These are phyloP conservation scores for Petasospora rhodanensis DNA, from an alignment of 1,139 yeast species.

Conservation along the genomic window DNA sequence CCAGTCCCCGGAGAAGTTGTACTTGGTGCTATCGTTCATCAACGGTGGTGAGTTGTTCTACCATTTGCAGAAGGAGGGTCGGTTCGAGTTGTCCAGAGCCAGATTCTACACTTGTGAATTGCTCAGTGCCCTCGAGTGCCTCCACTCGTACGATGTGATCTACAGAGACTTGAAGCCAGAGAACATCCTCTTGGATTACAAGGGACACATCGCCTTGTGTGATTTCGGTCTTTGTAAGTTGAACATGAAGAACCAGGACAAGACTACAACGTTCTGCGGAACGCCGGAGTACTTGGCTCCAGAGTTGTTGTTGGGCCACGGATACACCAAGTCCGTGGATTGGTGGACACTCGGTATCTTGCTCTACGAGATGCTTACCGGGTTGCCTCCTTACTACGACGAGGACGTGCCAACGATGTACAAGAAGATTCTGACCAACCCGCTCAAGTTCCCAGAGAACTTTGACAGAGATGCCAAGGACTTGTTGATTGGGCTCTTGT, in stretches of 20 bases:
- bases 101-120: slow-evolving; percentile 93
- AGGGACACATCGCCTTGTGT: slow-evolving; percentile 95
- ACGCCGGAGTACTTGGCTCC: slow-evolving; percentile 97
- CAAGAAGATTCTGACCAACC: slow-evolving; percentile 84
- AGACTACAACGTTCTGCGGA: slow-evolving; percentile 94
- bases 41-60: slow-evolving; percentile 97
- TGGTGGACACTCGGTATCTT: slow-evolving; percentile 98
- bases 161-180: slow-evolving; percentile 96
- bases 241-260: slow-evolving; percentile 84
- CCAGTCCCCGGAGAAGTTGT: slow-evolving; percentile 92
- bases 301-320: slow-evolving; percentile 83
- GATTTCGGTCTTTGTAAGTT: slow-evolving; percentile 95
- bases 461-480: slow-evolving; percentile 89
- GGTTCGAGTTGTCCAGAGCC: slow-evolving; percentile 83
- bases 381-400: slow-evolving; percentile 94
- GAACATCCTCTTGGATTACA: slow-evolving; percentile 86
- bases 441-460: slow-evolving; percentile 81
- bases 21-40: slow-evolving; percentile 84
- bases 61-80: slow-evolving; percentile 88
- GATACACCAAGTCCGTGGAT: slow-evolving; percentile 92
- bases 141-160: slow-evolving; percentile 87
- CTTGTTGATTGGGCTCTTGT: slow-evolving; percentile 66
- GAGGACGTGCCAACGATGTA: slow-evolving; percentile 95
- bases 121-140: slow-evolving; percentile 84
- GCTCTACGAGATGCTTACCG: slow-evolving; percentile 93